Base-by-base conservation (phyloP, 1,284 basidiomycete genomes). In the Sutorius eximius region DNA sequence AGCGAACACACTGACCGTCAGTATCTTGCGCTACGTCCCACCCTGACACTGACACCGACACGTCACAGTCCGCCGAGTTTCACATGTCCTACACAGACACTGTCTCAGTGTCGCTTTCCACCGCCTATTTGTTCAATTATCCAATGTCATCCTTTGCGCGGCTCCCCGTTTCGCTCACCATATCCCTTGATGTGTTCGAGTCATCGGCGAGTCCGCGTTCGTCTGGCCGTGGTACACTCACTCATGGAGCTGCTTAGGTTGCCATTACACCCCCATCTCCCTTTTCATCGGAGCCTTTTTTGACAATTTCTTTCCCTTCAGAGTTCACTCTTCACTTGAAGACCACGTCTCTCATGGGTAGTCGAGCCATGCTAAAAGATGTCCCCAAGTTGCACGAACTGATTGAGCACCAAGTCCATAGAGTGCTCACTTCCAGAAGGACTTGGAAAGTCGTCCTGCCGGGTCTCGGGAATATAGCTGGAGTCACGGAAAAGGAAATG, bases 331-430 rank as follows among this genome's bases (percentile, higher is more conserved):
- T 91, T 12, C 82, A 86, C 60, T 74, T 91, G 29, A 82, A 82
- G 49, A 91, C 86, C 29, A 88, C 82, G 8, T 92, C 90, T 24
- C 77, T 91, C 3, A 83, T 92, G 80, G 89, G 89, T 37, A 91
- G 88, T 61, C 83, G 89, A 38, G 89, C 90, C 36, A 90, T 91
- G 70, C 77, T 92, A 1, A 88, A 87, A 36, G 88, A 92, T 63
- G 87, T 92, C 4, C 89, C 90, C 27, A 92, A 92, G 68, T 73
- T 92, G 13, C 90, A 92, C 60, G 89, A 92, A 66, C 74, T 92
- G 45, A 91, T 92, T 40, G 83, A 89, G 62, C 79, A 84, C 63
- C 88, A 91, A 74, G 81, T 89, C 12, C 76, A 82, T 46, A 77
- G 76, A 47, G 71, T 79, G 16, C 77, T 92, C 27, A 75, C 79